These are phyloP conservation scores for Anethum foeniculum DNA, from an alignment of 140 eudicot genomes.

Conservation along the genomic window DNA sequence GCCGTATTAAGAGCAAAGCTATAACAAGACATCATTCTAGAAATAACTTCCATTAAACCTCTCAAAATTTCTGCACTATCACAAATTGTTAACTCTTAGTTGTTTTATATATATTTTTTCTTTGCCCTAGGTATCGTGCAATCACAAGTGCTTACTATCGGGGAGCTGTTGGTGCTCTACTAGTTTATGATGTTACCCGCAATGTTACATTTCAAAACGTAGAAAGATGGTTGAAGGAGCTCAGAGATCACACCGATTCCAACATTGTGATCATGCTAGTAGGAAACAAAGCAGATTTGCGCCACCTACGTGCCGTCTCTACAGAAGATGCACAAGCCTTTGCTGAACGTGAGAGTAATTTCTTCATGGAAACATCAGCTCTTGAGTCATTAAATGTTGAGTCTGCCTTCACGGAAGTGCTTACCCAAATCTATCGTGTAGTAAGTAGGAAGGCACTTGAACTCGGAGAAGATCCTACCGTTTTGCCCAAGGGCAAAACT, in stretches of 20 bases:
- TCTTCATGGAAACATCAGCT: conserved; percentile 6
- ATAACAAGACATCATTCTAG: neutral
- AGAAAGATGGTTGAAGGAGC: conserved; percentile 50
- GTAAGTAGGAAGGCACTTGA: conserved; percentile 44
- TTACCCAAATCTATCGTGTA: conserved; percentile 34
- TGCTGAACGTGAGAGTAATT: neutral
- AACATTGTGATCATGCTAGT: conserved; percentile 7
- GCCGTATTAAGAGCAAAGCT: neutral
- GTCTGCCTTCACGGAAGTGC: neutral
- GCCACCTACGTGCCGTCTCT: neutral
- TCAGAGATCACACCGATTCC: conserved; percentile 45
- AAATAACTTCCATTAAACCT: neutral
- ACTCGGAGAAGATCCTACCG: neutral
- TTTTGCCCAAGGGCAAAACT: conserved; percentile 4
- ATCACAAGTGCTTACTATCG: conserved; percentile 54
- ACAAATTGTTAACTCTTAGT: neutral
- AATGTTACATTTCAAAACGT: conserved; percentile 35
- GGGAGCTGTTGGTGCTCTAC: conserved; percentile 54
- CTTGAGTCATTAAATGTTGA: neutral
- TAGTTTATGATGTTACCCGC: conserved; percentile 48
- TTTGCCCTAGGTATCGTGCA: conserved; percentile 24
- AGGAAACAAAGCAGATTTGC: conserved; percentile 1
- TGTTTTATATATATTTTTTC: neutral
- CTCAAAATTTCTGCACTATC: neutral
- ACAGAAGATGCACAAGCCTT: conserved; percentile 3